Conservation (phyloP, 2,329 filamentous ascomycete species). For the Fusarium guadeloupense region DNA sequence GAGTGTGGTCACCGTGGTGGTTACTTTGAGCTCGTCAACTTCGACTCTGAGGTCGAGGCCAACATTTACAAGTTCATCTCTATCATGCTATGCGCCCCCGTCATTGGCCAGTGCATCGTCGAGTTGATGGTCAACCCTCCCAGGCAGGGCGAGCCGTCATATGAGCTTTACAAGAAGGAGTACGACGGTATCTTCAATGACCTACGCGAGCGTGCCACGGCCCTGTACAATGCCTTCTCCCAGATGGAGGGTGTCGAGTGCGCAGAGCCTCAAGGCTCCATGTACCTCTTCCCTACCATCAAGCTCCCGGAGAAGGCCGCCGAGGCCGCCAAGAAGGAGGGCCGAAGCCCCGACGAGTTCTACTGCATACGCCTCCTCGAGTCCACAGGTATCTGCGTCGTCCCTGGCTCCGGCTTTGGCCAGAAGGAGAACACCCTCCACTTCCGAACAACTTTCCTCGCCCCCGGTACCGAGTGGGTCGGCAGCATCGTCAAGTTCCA, state of each 20-base stretch:
- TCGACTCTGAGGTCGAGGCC: constrained; percentile 83
- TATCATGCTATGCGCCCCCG: constrained; percentile 95
- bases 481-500: constrained; percentile 90
- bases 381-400: constrained; percentile 92
- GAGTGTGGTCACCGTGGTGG: constrained; percentile 98
- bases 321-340: constrained; percentile 77
- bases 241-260: constrained; percentile 97
- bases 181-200: constrained; percentile 84
- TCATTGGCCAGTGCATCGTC: constrained; percentile 94
- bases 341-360: constrained; percentile 85
- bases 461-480: constrained; percentile 95
- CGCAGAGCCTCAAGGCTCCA: constrained; percentile 88
- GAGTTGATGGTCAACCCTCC: constrained; percentile 99
- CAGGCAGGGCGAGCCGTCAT: constrained; percentile 81
- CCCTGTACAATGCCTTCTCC: constrained; percentile 88
- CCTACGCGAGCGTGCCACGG: constrained; percentile 80
- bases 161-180: constrained; percentile 84
- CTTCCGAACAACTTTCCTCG: constrained; percentile 96
- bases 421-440: constrained; percentile 92
- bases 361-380: constrained; percentile 93
- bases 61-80: constrained; percentile 99
- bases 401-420: constrained; percentile 91
- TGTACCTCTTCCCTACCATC: constrained; percentile 99
- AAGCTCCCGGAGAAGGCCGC: constrained; percentile 78
- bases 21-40: constrained; percentile 95